Evolutionary conservation across 305 asterid species (phyloP).

Genomic region (Fraxinus albicans): DNA sequence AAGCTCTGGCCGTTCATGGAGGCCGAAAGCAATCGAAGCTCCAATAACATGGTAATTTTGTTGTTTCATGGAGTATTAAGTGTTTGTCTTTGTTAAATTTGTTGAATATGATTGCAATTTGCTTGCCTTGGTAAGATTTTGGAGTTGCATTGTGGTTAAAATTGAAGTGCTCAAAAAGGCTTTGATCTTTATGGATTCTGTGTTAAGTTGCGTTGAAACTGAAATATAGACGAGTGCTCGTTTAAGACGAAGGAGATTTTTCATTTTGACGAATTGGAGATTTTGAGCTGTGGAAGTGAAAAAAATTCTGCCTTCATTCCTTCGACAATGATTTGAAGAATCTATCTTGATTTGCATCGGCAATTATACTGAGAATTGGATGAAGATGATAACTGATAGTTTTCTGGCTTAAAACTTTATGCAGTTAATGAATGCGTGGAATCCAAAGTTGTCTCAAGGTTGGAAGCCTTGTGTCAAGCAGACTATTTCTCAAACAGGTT

Average conservation of each 20-base stretch:
- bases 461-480: constrained; percentile 90
- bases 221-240: background rate
- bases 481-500: constrained; percentile 65
- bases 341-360: background rate
- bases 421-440: constrained; percentile 89
- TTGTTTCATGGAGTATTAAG: background rate
- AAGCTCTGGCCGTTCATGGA: constrained; percentile 94
- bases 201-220: background rate
- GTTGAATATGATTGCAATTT: constrained; percentile 4
- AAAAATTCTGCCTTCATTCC: background rate
- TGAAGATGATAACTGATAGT: background rate
- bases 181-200: background rate
- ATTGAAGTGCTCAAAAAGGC: constrained; percentile 18
- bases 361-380: background rate
- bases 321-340: background rate
- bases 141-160: constrained; percentile 7
- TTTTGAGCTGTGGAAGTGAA: background rate
- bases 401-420: constrained; percentile 17
- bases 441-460: constrained; percentile 66
- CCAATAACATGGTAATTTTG: constrained; percentile 59
- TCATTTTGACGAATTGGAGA: background rate
- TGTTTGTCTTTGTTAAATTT: background rate
- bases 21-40: constrained; percentile 68
- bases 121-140: background rate
- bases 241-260: too few relatives aligned